Base-by-base conservation (phyloP, 2,329 filamentous ascomycete genomes). In the Penicillium oxalicum region DNA sequence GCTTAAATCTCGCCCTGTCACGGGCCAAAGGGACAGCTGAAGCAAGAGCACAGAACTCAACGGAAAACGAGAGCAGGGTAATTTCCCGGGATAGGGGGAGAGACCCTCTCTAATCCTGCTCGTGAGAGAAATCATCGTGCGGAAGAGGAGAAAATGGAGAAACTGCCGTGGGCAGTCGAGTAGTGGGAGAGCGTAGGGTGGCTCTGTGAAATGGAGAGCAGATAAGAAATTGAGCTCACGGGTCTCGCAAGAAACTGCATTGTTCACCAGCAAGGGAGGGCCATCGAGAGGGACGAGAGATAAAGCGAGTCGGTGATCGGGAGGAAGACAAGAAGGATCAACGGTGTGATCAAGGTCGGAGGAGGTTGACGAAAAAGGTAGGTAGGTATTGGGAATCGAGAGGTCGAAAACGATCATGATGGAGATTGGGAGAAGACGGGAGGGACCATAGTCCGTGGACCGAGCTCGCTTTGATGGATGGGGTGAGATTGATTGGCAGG, bases 1-100 rank as follows among this genome's bases (percentile, higher is more conserved):
- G 11, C 8, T 8, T 8, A 3, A 11, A 11, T 11, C 29, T 32
- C 29, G 29, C 29, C 40, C 37, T 44, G 45, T 37, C 25, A 32
- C 13, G 6, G 11, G 28, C 6, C 35, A 45, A 41, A 18, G 18
- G 26, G 36, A 34, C 40, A 45, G 36, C 11, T 13, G 11, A 26
- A 37, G 48, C 35, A 39, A 35, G 18, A 45, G 18, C 40, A 36
- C 40, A 36, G 13, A 27, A 48, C 29, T 40, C 32, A 40, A 46
- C 40, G 18, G 18, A 2, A 18, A 18, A 18, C 18, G 18, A 18
- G 18, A 18, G 18, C 18, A 18, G 18, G 18, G 18, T 1, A 18
- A 18, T 18, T 18, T 18, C 18, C 18, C 18, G 18, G 18, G 18
- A 18, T 18, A 18, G 18, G 18, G 18, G 18, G 18, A 18, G 18